Evolutionary conservation across 1,139 yeast species (phyloP).

Genomic region (Pichia sorboxylosa): DNA sequence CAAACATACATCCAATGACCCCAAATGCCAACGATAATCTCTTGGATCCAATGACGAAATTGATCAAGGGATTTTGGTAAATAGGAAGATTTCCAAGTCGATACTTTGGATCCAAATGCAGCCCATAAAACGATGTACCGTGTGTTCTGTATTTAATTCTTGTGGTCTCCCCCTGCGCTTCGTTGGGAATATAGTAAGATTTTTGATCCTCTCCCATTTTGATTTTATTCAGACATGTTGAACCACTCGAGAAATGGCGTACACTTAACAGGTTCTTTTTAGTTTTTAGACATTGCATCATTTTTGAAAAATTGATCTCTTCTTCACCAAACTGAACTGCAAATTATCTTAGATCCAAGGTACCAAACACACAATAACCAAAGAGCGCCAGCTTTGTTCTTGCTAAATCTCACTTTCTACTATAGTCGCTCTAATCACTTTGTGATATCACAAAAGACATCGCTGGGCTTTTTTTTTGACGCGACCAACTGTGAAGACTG

Average conservation of each 20-base stretch:
- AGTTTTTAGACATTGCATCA: neutral
- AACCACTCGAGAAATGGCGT: too few species aligned
- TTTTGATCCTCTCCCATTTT: constrained; percentile 23
- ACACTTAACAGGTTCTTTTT: too few species aligned
- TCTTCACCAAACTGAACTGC: too few species aligned
- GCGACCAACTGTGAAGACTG: too few species aligned
- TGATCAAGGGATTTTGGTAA: constrained; percentile 45
- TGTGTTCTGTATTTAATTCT: constrained; percentile 19
- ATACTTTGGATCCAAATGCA: constrained; percentile 26
- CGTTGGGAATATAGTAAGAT: constrained; percentile 17
- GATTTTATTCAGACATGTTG: constrained; percentile 6
- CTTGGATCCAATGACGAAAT: constrained; percentile 44
- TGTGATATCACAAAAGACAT: too few species aligned
- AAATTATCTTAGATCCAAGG: too few species aligned
- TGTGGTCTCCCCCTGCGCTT: constrained; percentile 11
- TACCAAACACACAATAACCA: too few species aligned
- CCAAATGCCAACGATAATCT: constrained; percentile 45
- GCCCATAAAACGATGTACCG: constrained; percentile 18
- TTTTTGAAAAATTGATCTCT: too few species aligned
- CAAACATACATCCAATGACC: constrained; percentile 42
- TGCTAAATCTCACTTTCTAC: too few species aligned
- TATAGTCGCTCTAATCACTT: too few species aligned
- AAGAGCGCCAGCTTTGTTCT: too few species aligned
- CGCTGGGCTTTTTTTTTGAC: too few species aligned
- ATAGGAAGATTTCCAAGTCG: constrained; percentile 43